Base-by-base conservation (phyloP, 345 rosid species). In the Ceriops decandra region DNA sequence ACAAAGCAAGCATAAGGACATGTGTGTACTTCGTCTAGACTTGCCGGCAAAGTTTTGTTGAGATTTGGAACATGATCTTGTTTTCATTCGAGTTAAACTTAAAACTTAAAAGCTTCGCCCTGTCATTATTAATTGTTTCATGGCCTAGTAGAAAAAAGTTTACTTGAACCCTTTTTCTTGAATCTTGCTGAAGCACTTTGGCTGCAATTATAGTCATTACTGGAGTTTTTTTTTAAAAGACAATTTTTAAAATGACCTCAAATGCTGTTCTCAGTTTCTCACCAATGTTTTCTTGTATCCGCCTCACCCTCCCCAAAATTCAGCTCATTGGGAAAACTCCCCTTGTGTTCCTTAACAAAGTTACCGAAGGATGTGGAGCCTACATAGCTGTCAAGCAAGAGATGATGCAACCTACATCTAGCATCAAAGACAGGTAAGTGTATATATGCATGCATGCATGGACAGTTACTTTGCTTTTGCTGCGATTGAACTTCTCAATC, bases 291-390 rank as follows among this genome's bases (percentile, higher is more conserved):
- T 1, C 20, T 57, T 27, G 5, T 11, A 1, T 32, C 31, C 36
- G 0, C 15, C 19, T 27, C 54, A 15, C 13, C 15, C 46, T 38
- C 17, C 49, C 49, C 28, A 52, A 31, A 47, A 31, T 63, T 74
- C 86, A 95, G 97, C 82, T 88, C 21, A 78, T 95, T 19, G 99
- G 99, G 35, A 85, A 78, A 71, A 95, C 93, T 30, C 97, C 98
- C 0, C 76, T 95, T 21, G 97, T 87, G 32, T 95, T 62, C 74
- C 95, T 95, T 31, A 95, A 85, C 82, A 89, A 77, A 84, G 91
- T 95, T 32, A 82, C 86, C 15, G 89, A 95, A 83, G 99, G 95
- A 32, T 91, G 96, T 74, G 95, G 85, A 79, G 99, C 96, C 35
- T 95, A 83, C 64, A 75, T 95, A 26, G 97, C 93, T 17, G 96